Conservation (phyloP, 2,329 filamentous ascomycete species). For the Hymenoscyphus fructigenus region DNA sequence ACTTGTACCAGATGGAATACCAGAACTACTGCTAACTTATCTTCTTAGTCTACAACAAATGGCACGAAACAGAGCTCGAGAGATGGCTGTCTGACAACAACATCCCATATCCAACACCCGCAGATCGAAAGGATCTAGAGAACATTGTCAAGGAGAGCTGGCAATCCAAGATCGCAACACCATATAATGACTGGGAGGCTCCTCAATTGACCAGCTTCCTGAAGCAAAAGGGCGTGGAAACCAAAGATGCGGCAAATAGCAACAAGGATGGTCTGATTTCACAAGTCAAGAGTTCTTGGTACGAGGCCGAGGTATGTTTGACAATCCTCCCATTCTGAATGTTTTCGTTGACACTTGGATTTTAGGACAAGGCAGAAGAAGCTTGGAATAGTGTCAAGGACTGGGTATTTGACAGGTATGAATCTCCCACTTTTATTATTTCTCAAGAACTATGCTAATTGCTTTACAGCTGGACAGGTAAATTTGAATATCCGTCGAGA, state of each 20-base stretch:
- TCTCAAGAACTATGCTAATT: constrained; percentile 13
- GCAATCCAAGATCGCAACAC: constrained; percentile 71
- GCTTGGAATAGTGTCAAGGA: constrained; percentile 73
- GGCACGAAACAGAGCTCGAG: constrained; percentile 97
- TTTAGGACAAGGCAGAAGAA: constrained; percentile 63
- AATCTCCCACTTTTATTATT: constrained; percentile 5
- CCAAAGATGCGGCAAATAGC: constrained; percentile 63
- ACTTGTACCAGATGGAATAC: not conserved
- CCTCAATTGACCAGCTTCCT: constrained; percentile 68
- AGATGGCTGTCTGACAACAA: constrained; percentile 93
- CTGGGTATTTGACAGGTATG: constrained; percentile 85
- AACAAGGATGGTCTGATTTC: constrained; percentile 67
- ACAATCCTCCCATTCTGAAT: not conserved
- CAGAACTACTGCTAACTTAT: constrained; percentile 29
- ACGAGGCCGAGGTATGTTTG: constrained; percentile 60
- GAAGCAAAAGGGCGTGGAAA: constrained; percentile 67
- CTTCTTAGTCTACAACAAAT: constrained; percentile 86
- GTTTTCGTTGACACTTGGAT: not conserved
- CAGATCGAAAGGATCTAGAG: constrained; percentile 94
- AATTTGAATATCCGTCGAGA: not conserved
- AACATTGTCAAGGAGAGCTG: constrained; percentile 87
- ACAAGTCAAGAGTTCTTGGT: constrained; percentile 73
- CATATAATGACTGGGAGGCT: constrained; percentile 76
- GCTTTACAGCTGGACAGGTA: constrained; percentile 24
- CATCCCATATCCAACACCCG: constrained; percentile 83